phyloP scores from a whole-genome alignment of 2,329 filamentous ascomycete species.

The Penicillium sclerotiorum region DNA sequence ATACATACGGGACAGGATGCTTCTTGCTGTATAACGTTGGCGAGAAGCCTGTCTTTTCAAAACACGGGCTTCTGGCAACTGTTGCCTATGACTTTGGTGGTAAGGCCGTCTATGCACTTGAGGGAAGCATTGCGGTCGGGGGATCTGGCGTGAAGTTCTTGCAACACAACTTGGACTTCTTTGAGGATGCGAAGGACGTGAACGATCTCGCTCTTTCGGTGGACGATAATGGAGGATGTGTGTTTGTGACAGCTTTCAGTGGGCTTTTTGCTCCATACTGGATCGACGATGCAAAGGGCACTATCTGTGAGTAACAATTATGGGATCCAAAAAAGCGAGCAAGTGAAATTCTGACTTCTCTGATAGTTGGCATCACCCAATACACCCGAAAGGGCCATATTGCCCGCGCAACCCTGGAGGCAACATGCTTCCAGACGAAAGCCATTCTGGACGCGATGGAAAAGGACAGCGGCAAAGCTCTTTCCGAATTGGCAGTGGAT shows the following conservation, averaged over 20 bases:
- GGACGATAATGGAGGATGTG: conserved; percentile 77
- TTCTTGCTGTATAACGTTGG: conserved; percentile 91
- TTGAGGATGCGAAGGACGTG: conserved; percentile 64
- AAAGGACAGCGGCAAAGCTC: conserved; percentile 74
- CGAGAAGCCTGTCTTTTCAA: conserved; percentile 80
- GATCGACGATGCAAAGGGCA: conserved; percentile 91
- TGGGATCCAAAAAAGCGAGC: too few relatives aligned
- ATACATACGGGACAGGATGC: conserved; percentile 87
- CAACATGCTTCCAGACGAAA: conserved; percentile 89
- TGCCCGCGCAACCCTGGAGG: conserved; percentile 84
- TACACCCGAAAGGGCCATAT: conserved; percentile 85
- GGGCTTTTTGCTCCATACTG: conserved; percentile 92
- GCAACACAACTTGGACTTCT: conserved; percentile 67
- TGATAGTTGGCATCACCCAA: conserved; percentile 74
- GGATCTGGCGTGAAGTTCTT: conserved; percentile 79
- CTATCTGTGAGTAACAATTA: conserved; percentile 71
- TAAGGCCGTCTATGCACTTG: conserved; percentile 75
- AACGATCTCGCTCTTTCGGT: conserved; percentile 66
- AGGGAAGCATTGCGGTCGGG: conserved; percentile 81
- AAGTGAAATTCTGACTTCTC: neutral
- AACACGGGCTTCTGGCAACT: conserved; percentile 79
- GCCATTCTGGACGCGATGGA: conserved; percentile 92
- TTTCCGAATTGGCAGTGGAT: conserved; percentile 78
- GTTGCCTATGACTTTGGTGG: conserved; percentile 83
- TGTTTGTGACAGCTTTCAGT: conserved; percentile 88